A percentile compares a stretch with the other conserved stretches of the same genome.
Conservation (phyloP, 176 grass and related monocot genomes). For the Thalia dealbata region DNA sequence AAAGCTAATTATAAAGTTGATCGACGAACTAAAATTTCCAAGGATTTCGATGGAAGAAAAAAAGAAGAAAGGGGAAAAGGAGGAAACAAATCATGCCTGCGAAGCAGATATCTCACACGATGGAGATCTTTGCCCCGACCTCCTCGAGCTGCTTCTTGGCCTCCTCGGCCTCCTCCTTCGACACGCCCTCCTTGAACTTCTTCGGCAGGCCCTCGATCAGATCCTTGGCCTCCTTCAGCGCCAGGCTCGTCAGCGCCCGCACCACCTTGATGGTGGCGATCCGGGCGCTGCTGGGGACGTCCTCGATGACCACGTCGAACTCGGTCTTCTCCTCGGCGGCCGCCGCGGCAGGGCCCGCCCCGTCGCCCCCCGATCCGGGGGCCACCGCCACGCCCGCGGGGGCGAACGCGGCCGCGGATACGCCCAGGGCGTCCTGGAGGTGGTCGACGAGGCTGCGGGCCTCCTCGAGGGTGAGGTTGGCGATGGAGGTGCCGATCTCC, state of each 20-base stretch:
- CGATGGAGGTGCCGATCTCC: background rate
- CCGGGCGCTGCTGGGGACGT: slow-evolving; percentile 16
- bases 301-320: slow-evolving; percentile 21
- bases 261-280: slow-evolving; percentile 19
- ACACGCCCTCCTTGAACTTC: slow-evolving; percentile 12
- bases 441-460: slow-evolving; percentile 14
- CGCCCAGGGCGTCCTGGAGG: slow-evolving; percentile 14
- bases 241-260: slow-evolving; percentile 13
- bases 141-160: slow-evolving; percentile 17
- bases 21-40: background rate
- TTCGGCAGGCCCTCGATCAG: slow-evolving; percentile 13
- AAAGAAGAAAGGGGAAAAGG: background rate
- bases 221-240: slow-evolving; percentile 16
- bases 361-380: background rate
- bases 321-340: slow-evolving; percentile 15
- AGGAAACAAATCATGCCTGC: background rate
- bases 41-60: background rate
- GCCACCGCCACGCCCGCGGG: slow-evolving; percentile 4
- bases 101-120: background rate
- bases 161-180: slow-evolving; percentile 19
- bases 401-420: slow-evolving; percentile 13
- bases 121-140: slow-evolving; percentile 10
- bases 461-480: slow-evolving; percentile 11
- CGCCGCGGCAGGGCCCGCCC: background rate
- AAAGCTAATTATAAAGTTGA: no score